Evolutionary conservation across 2,329 filamentous ascomycete species (phyloP).

Genomic region (Triangularia verruculosa): DNA sequence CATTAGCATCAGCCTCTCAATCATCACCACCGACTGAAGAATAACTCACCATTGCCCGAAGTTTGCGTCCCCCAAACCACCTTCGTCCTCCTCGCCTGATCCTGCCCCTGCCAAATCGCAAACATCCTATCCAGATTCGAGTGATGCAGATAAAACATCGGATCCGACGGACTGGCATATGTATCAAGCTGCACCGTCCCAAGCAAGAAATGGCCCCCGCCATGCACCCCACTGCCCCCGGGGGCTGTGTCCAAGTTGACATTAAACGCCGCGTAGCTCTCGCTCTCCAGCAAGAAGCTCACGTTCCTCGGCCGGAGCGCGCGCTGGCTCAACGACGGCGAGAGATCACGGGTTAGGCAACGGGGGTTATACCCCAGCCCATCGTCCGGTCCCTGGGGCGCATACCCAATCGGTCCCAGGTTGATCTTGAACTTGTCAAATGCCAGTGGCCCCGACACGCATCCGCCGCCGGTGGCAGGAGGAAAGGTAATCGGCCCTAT

Average conservation of each 20-base stretch:
- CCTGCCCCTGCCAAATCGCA: conserved; percentile 23
- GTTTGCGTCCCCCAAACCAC: conserved; percentile 21
- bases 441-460: conserved; percentile 18
- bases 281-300: conserved; percentile 13
- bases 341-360: conserved; percentile 22
- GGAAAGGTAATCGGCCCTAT: conserved; percentile 12
- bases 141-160: conserved; percentile 24
- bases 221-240: conserved; percentile 12
- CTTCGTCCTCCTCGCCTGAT: conserved; percentile 3
- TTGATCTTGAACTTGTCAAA: conserved; percentile 11
- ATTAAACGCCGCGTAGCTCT: conserved; percentile 6
- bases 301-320: conserved; percentile 16
- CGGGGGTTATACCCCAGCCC: conserved; percentile 25
- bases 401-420: conserved; percentile 18
- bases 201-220: conserved; percentile 19
- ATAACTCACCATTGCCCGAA: conserved; percentile 18
- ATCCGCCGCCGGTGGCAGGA: conserved; percentile 22
- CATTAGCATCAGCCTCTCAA: not conserved
- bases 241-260: conserved; percentile 11
- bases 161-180: conserved; percentile 21
- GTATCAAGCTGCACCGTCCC: conserved; percentile 16
- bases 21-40: not conserved
- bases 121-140: conserved; percentile 23
- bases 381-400: conserved; percentile 11
- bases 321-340: not conserved